Evolutionary conservation across 2,329 filamentous ascomycete genomes (phyloP).

Genomic region (Metarhizium rileyi): DNA sequence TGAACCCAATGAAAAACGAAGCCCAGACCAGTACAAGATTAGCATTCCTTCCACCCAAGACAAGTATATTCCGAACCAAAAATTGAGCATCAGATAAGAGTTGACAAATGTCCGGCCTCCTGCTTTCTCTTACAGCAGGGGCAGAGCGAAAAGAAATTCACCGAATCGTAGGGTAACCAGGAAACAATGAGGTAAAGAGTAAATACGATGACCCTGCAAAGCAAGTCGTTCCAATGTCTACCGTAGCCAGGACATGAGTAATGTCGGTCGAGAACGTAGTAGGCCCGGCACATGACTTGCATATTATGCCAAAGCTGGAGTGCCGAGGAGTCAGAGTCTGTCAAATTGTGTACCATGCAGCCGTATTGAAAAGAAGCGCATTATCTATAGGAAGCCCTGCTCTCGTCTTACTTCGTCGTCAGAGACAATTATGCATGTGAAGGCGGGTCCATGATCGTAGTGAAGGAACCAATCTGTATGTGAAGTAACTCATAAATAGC

Average conservation of each 20-base stretch:
- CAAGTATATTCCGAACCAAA: neutral
- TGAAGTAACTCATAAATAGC: neutral
- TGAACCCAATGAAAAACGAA: neutral
- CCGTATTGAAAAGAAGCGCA: too few species aligned
- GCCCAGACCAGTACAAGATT: neutral
- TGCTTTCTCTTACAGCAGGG: neutral
- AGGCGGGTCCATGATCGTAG: neutral
- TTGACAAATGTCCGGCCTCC: constrained; percentile 4
- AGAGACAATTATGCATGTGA: neutral
- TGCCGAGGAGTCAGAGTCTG: neutral
- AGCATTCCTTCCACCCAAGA: neutral
- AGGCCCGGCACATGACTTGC: neutral
- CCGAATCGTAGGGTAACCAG: neutral
- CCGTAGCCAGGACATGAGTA: neutral
- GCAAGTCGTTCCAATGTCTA: neutral
- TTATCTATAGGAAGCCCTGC: too few species aligned
- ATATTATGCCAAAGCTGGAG: neutral
- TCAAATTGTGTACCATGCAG: neutral
- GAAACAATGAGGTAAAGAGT: neutral
- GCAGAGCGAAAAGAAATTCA: neutral
- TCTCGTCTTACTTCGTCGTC: neutral
- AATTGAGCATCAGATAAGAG: neutral
- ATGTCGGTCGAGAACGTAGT: neutral
- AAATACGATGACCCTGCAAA: neutral
- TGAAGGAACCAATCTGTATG: neutral